Evolutionary conservation across 176 grass and related monocot genomes (phyloP), one percentile per base, ranked within the genome.

Genomic region (bread wheat (Triticum aestivum)): DNA sequence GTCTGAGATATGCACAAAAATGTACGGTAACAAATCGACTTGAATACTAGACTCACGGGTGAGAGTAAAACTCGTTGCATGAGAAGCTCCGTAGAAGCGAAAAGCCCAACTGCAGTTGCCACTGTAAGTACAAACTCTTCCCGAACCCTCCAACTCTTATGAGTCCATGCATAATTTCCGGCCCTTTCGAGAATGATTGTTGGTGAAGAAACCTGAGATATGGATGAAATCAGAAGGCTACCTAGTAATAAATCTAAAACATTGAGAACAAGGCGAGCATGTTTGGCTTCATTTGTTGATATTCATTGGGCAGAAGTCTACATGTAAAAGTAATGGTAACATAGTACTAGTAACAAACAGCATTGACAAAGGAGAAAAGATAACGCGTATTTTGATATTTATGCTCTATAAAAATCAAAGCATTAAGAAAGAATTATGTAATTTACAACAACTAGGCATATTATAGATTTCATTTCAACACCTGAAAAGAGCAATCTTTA

Each of bases 171-270:
- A 94, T 86, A 95, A 87, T 73, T 89, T 74, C 96, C 96, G 82
- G 96, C 96, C 90, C 96, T 90, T 88, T 95, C 96, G 72, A 98
- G 91, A 44, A 95, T 89, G 83, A 95, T 95, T 34, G 96, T 95
- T 13, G 93, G 93, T 18, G 91, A 95, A 71, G 96, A 91, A 56
- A 98, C 84, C 96, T 98, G 77, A 80, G 51, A 87, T 80, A 23
- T 66, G 61, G 34, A 79, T 72, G 75, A 79, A 86, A 35, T 68
- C 3, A 79, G 77, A 79, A 90, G 8, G 62, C 38, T 56, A 24
- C 17, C 51, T 1, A 21, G 18, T 65, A 83, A 58, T 41, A 56
- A 68, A 51, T 79, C 24, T 7, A 80, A 68, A 61, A 79, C 18
- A 65, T 17, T 37, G 61, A 84, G 21, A 79, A 35, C 45, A 59